Base-by-base conservation (phyloP, 2,329 filamentous ascomycete species). In the Ophiocordyceps robertsii region DNA sequence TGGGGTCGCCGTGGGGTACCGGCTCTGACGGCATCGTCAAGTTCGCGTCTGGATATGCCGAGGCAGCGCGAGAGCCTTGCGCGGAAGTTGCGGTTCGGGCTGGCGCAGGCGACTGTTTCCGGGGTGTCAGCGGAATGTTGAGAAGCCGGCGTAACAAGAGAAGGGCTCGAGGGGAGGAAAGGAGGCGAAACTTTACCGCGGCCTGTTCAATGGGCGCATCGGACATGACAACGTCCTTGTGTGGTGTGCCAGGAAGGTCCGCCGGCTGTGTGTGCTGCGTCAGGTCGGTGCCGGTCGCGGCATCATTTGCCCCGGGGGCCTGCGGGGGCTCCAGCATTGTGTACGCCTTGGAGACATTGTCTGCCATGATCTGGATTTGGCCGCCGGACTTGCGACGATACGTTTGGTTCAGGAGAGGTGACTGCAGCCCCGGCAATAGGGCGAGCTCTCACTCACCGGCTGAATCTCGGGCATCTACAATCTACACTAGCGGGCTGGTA, bases 1-100 rank as follows among this genome's bases (percentile, higher is more conserved):
- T 77, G 1, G 80, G 77, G 19, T 82, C 82, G 38, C 82, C 82
- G 53, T 85, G 79, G 1, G 71, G 61, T 2, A 74, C 69, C 13
- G 77, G 71, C 53, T 81, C 73, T 12, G 70, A 61, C 1, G 78
- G 78, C 58, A 81, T 71, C n/a, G 64, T 61, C 49, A 66, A 68
- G 24, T 61, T 59, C 5, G 66, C 49, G 46, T 79, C 75, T 4
- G 75, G 73, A 45, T 77, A 73, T 38, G 66, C 69, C 29, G 75
- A 79, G 8, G 71, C 66, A 10, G 75, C 72, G 50, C 76, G 66
- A 31, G 74, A 78, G 47, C 65, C 61, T 44, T 63, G 59, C 43
- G 64, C 63, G 48, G 66, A 72, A 14, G 75, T 77, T 45, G 68
- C 66, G 33, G 63, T 72, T 44, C 72, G 62, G 7, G 57, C 58